Evolutionary conservation across 2,329 filamentous ascomycete species (phyloP), one percentile per base, ranked within the genome.

Genomic region (Fusarium robinianum): DNA sequence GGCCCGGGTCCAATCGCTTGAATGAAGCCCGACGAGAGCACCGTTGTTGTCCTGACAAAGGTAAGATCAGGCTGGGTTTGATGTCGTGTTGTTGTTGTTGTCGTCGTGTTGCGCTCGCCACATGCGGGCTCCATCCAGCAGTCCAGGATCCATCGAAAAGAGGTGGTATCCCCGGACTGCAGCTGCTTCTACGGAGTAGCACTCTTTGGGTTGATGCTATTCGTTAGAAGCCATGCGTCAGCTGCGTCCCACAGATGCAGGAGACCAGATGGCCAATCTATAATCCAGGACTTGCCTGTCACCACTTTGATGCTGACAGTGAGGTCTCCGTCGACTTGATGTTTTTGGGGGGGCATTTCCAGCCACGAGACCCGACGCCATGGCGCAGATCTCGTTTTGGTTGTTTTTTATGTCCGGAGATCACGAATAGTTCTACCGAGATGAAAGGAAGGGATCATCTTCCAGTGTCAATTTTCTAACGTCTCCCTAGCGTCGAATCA

Each of bases 31-130:
- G 27, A 46, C 19, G 11, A 15, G 21, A 38, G 25, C 15, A 39
- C 42, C 51, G 41, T 49, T 48, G 51, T 55, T 49, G 51, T 43
- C 51, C 51, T 25, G 51, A 38, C 51, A 52, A 48, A 47, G 16
- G 29, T 47, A 55, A 47, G 51, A 41, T 55, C 16, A 27, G 35
- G 25, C 42, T 38, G 26, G 18, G 37, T 43, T 27, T 52, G 38
- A 35, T 48, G 29, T 34, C 30, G 31, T 49, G 46, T 55, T 54
- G 29, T 45, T 52, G 37, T 54, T 44, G n/a, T n/a, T 48, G 29
- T 34, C 30, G 31, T 49, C 41, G 52, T 54, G 29, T 45, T 52
- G 37, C 55, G 41, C 51, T 49, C 12, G 30, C 33, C 10, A 10
- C 33, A 31, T 30, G 30, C 22, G 22, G 18, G 11, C 43, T 30